These are phyloP conservation scores for Bipolaris bicolor DNA, from an alignment of 2,329 filamentous ascomycete species.

Conservation along the genomic window DNA sequence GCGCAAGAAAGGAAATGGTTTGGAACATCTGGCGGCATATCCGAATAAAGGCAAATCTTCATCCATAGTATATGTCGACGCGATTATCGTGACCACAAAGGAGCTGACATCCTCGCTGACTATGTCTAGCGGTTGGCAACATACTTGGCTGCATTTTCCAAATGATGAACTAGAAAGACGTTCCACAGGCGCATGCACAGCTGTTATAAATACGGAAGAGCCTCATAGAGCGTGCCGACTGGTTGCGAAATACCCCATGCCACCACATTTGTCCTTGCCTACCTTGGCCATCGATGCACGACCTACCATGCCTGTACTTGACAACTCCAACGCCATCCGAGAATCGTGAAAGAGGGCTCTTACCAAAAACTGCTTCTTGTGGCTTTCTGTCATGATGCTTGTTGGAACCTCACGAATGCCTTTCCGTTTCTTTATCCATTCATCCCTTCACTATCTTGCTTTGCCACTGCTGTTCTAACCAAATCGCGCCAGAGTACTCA, in stretches of 20 bases:
- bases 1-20: no score
- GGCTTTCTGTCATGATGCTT: background rate
- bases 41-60: no score
- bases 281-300: background rate
- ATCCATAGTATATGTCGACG: no score
- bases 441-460: slow-evolving; percentile 25
- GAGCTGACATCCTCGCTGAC: background rate
- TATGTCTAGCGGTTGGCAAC: background rate
- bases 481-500: slow-evolving; percentile 13
- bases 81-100: background rate
- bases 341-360: background rate
- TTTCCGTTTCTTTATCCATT: slow-evolving; percentile 2
- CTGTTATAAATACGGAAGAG: background rate
- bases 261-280: background rate
- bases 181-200: background rate
- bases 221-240: background rate
- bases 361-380: background rate
- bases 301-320: background rate
- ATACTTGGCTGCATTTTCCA: background rate
- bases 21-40: no score
- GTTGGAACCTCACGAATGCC: slow-evolving; percentile 9
- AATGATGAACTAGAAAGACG: no score
- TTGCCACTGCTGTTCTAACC: slow-evolving; percentile 11
- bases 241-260: background rate
- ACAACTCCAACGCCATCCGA: background rate